phyloP scores from a whole-genome alignment of 805 yeast species.

The Candida anglica region DNA sequence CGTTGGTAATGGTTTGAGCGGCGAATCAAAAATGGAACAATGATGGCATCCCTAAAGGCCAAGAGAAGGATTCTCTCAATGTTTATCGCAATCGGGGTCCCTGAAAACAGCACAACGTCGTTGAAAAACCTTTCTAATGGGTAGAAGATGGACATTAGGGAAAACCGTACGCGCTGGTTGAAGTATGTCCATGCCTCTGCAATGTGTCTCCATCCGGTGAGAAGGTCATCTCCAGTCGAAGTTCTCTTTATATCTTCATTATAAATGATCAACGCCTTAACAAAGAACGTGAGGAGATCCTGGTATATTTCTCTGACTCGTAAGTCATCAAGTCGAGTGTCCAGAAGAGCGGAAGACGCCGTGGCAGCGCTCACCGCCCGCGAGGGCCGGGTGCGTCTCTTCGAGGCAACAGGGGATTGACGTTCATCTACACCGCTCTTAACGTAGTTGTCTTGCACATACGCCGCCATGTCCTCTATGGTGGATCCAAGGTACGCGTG shows the following conservation, averaged over 20 bases:
- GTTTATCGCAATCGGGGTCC: constrained; percentile 11
- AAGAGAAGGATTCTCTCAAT: constrained; percentile 22
- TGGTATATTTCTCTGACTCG: constrained; percentile 24
- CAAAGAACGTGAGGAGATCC: constrained; percentile 22
- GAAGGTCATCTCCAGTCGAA: neutral
- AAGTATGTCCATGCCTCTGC: constrained; percentile 24
- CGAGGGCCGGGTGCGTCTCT: too few species aligned
- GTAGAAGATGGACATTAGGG: constrained; percentile 18
- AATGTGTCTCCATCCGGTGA: constrained; percentile 18
- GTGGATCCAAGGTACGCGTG: constrained; percentile 22
- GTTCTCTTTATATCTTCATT: constrained; percentile 14
- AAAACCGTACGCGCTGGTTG: constrained; percentile 20
- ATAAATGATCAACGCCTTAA: constrained; percentile 17
- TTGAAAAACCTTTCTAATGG: constrained; percentile 18
- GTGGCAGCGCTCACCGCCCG: too few species aligned
- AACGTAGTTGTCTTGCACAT: constrained; percentile 16
- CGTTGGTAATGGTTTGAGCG: constrained; percentile 8
- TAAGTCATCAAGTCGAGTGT: constrained; percentile 25
- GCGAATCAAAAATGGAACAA: constrained; percentile 20
- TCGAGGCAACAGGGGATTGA: too few species aligned
- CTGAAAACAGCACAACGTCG: neutral
- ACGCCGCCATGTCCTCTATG: constrained; percentile 24
- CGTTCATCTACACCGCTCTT: neutral
- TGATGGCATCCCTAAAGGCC: constrained; percentile 24
- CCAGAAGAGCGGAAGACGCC: too few species aligned